Evolutionary conservation across 2,329 filamentous ascomycete genomes (phyloP).

Genomic region (Fusarium sp.): DNA sequence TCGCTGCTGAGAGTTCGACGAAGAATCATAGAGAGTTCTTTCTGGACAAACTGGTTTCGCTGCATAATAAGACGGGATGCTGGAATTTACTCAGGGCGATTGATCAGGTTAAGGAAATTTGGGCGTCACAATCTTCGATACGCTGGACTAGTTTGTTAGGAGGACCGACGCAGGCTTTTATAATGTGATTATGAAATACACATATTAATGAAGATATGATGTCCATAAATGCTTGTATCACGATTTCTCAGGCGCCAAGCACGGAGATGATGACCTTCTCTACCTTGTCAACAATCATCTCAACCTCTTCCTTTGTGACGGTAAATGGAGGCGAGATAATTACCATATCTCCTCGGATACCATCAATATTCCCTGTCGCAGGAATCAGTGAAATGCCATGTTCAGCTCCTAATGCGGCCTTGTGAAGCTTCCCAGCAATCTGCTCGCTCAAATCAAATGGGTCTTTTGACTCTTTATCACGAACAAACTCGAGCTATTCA

Average conservation of each 20-base stretch:
- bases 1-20: conserved; percentile 42
- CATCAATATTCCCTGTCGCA: conserved; percentile 17
- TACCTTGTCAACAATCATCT: conserved; percentile 9
- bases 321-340: conserved; percentile 34
- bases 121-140: conserved; percentile 42
- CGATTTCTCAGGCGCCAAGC: conserved; percentile 2
- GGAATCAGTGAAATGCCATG: conserved; percentile 29
- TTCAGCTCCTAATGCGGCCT: neutral
- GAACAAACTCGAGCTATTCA: conserved; percentile 32
- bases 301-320: conserved; percentile 21
- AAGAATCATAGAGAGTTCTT: conserved; percentile 40
- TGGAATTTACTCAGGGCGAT: conserved; percentile 43
- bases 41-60: conserved; percentile 33
- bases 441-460: conserved; percentile 15
- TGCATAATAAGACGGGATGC: conserved; percentile 36
- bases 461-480: conserved; percentile 16
- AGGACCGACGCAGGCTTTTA: conserved; percentile 42
- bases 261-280: conserved; percentile 22
- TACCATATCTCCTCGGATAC: conserved; percentile 30
- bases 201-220: rapidly evolving
- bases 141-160: conserved; percentile 43
- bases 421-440: conserved; percentile 26
- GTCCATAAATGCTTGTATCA: too few relatives aligned
- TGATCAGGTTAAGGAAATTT: conserved; percentile 44
- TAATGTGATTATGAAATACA: conserved; percentile 34